Base-by-base conservation (phyloP, 805 yeast species). In the Jamesozyma spencerorum region DNA sequence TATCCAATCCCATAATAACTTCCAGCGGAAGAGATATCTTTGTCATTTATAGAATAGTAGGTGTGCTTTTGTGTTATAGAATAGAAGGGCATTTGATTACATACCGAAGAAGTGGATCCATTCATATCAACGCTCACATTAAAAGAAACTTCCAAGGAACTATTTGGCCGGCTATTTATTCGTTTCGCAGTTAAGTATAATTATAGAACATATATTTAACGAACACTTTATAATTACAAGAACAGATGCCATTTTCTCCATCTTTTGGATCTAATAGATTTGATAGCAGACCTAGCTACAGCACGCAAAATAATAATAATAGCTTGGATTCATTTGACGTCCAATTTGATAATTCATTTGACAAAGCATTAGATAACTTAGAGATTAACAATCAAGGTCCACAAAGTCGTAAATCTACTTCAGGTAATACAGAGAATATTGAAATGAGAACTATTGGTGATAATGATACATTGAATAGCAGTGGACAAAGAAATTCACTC, bases 361-460 rank as follows among this genome's bases (percentile, higher is more conserved):
- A 81, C 54, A 75, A 75, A 36, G 90, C 86, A 1, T 63, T 81
- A 47, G 75, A 75, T 44, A 64, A 52, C 67, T 66, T 48, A 51
- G 77, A 62, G 57, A 68, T 66, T 48, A 68, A 62, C 50, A 64
- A 53, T 49, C 29, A 65, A 54, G 39, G 39, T 4, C 15, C 32
- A 10, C 37, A 19, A 29, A 44, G 40, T 18, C 38, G 40, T 22
- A 41, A 35, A 12, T 37, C 38, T 18, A 17, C 14, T 10, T 18
- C 27, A 5, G 36, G 31, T 27, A 31, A 49, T 18, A 47, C 24
- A 10, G 40, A 47, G 24, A 52, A 53, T 31, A 53, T 61, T 40
- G 64, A 58, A 47, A 48, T 60, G 54, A 47, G 49, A 40, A 46
- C 58, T 4, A 38, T 60, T 34, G 48, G 45, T 15, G 38, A 31